phyloP scores from a whole-genome alignment of 345 rosid species.

The Mallotus nudiflorus region DNA sequence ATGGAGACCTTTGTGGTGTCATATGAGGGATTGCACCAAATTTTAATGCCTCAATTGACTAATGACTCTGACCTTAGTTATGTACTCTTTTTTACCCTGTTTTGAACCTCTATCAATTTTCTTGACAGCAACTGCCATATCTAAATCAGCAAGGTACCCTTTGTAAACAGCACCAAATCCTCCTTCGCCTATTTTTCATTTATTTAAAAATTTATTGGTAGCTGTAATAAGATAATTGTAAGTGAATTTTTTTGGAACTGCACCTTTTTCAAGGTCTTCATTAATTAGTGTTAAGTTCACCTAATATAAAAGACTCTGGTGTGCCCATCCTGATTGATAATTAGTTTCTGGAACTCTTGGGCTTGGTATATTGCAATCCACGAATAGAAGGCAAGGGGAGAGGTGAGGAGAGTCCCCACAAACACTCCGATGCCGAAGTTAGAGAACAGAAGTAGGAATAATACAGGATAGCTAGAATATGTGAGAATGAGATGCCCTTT shows the following conservation, averaged over 20 bases:
- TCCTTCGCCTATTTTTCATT: slow-evolving; percentile 58
- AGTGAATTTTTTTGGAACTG: slow-evolving; percentile 54
- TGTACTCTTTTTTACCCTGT: slow-evolving; percentile 50
- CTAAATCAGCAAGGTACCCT: slow-evolving; percentile 38
- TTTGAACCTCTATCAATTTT: slow-evolving; percentile 43
- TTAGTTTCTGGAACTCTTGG: no score
- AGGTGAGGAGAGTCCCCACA: no score
- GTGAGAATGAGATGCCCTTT: no score
- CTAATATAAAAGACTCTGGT: no score
- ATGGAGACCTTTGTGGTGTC: slow-evolving; percentile 64
- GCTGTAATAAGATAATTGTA: slow-evolving; percentile 44
- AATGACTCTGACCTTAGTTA: slow-evolving; percentile 50
- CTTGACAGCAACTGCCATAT: slow-evolving; percentile 46
- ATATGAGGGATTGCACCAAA: slow-evolving; percentile 61
- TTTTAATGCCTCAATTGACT: slow-evolving; percentile 57
- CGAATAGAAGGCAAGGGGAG: no score
- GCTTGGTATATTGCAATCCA: no score
- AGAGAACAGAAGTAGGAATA: no score
- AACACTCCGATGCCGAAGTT: no score
- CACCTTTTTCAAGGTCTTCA: slow-evolving; percentile 49
- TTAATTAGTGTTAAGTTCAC: slow-evolving; percentile 14
- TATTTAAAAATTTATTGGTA: slow-evolving; percentile 47
- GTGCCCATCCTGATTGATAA: no score
- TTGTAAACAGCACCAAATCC: slow-evolving; percentile 53
- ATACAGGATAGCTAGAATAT: no score